Percentiles rank a stretch among this genome's conserved stretches.
These are phyloP conservation scores for Rhodotorula sp. DNA, from an alignment of 1,284 basidiomycete genomes.

Conservation along the genomic window DNA sequence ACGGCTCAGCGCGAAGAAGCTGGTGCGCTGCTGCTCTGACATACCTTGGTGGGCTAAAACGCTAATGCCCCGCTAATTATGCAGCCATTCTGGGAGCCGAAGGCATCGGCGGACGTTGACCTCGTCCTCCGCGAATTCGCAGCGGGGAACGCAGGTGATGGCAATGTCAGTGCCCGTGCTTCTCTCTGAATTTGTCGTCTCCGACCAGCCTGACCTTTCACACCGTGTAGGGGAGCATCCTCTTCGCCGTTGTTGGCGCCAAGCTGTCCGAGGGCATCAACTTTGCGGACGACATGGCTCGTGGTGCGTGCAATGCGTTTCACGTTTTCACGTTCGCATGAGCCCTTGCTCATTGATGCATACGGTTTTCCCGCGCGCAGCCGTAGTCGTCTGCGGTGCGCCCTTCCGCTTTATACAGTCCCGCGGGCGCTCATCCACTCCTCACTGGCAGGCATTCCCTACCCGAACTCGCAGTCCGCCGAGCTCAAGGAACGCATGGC, in stretches of 20 bases:
- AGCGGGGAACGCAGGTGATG: conserved; percentile 54
- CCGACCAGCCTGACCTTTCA: background rate
- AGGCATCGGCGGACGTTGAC: conserved; percentile 74
- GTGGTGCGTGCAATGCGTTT: conserved; percentile 8
- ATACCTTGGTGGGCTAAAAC: too few relatives aligned
- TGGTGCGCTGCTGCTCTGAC: conserved; percentile 52
- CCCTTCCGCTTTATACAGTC: conserved; percentile 64
- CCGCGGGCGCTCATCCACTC: conserved; percentile 54
- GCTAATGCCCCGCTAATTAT: background rate
- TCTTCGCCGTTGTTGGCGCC: conserved; percentile 89
- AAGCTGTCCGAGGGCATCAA: conserved; percentile 97
- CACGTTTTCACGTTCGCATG: too few relatives aligned
- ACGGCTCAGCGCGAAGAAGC: conserved; percentile 72
- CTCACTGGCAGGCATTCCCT: conserved; percentile 74
- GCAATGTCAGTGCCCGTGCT: background rate
- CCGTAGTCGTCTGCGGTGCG: conserved; percentile 40
- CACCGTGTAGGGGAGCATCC: conserved; percentile 44
- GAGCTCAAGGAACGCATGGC: conserved; percentile 90
- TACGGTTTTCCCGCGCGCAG: background rate
- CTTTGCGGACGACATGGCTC: conserved; percentile 63
- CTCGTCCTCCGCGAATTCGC: conserved; percentile 74
- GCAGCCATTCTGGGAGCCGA: conserved; percentile 87
- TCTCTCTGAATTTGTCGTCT: background rate
- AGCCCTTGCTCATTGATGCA: background rate
- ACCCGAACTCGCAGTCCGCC: conserved; percentile 84